A percentile compares a stretch with the other conserved stretches of the same genome.
Conservation (phyloP, 169 alveolate genomes). For the Theileria orientalis region DNA sequence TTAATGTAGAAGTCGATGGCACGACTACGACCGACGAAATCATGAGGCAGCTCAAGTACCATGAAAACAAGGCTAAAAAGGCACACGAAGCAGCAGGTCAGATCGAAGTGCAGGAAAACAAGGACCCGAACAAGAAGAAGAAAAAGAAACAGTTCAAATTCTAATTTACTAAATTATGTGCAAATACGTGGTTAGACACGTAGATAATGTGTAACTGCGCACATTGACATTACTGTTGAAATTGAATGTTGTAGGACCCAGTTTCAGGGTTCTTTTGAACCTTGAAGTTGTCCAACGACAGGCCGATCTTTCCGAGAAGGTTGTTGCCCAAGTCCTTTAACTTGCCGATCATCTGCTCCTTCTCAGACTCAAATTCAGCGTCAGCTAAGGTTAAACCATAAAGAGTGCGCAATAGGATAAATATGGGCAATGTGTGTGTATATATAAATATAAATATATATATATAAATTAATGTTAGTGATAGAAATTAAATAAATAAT, state of each 20-base stretch:
- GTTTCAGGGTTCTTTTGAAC: conserved; percentile 89
- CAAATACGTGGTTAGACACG: neutral
- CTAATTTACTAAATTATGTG: conserved; percentile 28
- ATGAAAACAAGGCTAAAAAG: conserved; percentile 70
- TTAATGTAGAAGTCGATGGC: conserved; percentile 36
- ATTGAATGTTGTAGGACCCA: conserved; percentile 91
- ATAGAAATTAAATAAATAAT: conserved; percentile 1
- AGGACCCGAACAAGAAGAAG: conserved; percentile 66
- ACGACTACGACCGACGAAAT: conserved; percentile 47
- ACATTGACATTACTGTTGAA: conserved; percentile 72
- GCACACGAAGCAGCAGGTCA: conserved; percentile 73
- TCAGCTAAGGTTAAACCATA: conserved; percentile 80
- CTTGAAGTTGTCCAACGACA: conserved; percentile 90
- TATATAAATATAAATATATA: neutral
- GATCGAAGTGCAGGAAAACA: conserved; percentile 39
- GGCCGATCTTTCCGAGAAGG: conserved; percentile 91
- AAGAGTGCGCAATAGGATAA: neutral
- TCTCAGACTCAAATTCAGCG: conserved; percentile 84
- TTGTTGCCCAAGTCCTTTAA: conserved; percentile 91
- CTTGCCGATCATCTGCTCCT: conserved; percentile 91
- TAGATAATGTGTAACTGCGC: conserved; percentile 20
- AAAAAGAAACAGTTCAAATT: conserved; percentile 73
- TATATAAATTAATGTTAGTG: too few species aligned
- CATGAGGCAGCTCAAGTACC: conserved; percentile 62
- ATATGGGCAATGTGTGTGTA: neutral